Base-by-base conservation (phyloP, 768 basidiomycete genomes). In the Cystofilobasidium capitatum region DNA sequence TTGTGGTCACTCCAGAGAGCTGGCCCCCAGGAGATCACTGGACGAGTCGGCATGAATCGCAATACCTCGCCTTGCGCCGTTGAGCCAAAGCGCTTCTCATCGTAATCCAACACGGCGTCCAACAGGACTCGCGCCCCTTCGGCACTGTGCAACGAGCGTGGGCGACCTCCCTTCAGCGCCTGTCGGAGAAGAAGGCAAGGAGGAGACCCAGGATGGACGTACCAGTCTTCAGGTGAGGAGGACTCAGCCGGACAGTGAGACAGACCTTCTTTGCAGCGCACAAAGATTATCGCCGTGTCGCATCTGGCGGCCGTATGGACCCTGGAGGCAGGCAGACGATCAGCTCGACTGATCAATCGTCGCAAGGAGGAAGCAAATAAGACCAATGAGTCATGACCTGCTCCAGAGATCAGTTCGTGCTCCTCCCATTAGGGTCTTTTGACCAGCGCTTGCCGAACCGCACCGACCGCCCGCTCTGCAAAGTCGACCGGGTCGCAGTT, bases 191-290 rank as follows among this genome's bases (percentile, higher is more conserved):
- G 13, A 26, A 26, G 31, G 12, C 51, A 10, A 24, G 9, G 10
- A 55, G n/a, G n/a, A 12, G 51, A 24, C n/a, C n/a, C 10, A 13
- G n/a, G 51, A 9, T 10, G 12, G 54, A 65, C 8, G 37, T 20
- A 2, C 31, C 13, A 42, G 39, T 70, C 64, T 26, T 66, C 64
- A 3, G 59, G 64, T 2, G 60, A 37, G 1, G 70, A 64, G 59
- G 69, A 71, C 42, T 71, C 70, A 20, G 57, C 62, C 1, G 70
- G 66, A 40, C 68, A 62, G 58, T 71, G 70, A 1, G 66, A 69
- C 2, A 71, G 35, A 7, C 70, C 70, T 22, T 71, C 67, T 24
- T 71, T 69, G 35, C 24, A 62, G 24, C 63, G 59, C 1, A 69
- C 57, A 40, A 69, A 64, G 26, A 69, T 35, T 49, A 69, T 66